phyloP scores from a whole-genome alignment of 2,329 filamentous ascomycete species.

The Ophiostoma perfectum region DNA sequence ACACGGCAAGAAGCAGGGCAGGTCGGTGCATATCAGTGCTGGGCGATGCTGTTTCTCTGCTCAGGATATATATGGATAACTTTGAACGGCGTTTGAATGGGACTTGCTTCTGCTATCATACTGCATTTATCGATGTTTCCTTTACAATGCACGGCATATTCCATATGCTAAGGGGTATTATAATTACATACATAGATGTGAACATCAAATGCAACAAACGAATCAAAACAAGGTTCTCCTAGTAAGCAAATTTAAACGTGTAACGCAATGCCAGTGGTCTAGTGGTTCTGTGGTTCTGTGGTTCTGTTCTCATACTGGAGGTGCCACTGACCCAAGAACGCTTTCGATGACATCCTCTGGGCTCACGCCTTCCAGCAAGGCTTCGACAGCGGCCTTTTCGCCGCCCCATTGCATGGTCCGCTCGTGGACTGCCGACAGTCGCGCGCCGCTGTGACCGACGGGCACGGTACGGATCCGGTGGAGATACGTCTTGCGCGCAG shows the following conservation, averaged over 20 bases:
- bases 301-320: conserved; percentile 40
- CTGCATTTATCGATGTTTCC: background rate
- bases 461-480: conserved; percentile 71
- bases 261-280: background rate
- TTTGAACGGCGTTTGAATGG: conserved; percentile 18
- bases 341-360: conserved; percentile 62
- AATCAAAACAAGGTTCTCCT: background rate
- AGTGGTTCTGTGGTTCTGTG: background rate
- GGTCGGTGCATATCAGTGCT: background rate
- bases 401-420: conserved; percentile 93
- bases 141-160: background rate
- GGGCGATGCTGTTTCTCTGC: background rate
- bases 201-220: background rate
- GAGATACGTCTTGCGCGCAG: conserved; percentile 78
- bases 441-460: conserved; percentile 37
- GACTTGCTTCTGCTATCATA: conserved; percentile 6
- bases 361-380: conserved; percentile 57
- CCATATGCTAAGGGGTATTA: background rate
- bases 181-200: conserved; percentile 8
- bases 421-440: conserved; percentile 51
- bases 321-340: conserved; percentile 53
- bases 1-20: background rate
- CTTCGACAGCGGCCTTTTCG: conserved; percentile 61
- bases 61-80: conserved; percentile 11
- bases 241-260: background rate